A percentile compares a stretch with the other conserved stretches of the same genome.
Conservation (phyloP, 1,284 basidiomycete genomes). For the Apiotrichum akiyoshidainum region DNA sequence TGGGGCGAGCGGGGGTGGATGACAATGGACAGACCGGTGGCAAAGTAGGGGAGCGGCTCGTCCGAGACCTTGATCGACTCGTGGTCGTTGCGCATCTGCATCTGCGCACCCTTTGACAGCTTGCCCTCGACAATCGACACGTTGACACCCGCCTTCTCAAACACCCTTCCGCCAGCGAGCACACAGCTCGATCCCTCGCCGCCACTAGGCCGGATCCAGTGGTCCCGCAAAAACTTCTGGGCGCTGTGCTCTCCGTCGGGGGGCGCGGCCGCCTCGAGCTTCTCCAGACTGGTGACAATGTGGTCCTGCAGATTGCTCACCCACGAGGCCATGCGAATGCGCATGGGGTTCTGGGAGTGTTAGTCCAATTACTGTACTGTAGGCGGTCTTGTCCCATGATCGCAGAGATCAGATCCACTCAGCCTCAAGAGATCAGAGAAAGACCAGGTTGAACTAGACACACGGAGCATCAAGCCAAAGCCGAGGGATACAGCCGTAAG, state of each 20-base stretch:
- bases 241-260: conserved; percentile 45
- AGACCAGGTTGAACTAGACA: background rate
- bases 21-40: conserved; percentile 85
- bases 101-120: conserved; percentile 81
- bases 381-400: no score
- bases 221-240: conserved; percentile 72
- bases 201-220: conserved; percentile 74
- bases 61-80: conserved; percentile 62
- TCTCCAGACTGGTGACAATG: conserved; percentile 76
- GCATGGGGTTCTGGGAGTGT: conserved; percentile 60
- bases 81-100: conserved; percentile 93
- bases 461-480: conserved; percentile 19
- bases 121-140: conserved; percentile 87
- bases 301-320: conserved; percentile 74
- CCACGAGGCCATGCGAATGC: conserved; percentile 73
- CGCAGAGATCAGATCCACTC: no score
- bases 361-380: background rate
- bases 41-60: conserved; percentile 80
- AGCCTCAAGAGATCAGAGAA: background rate
- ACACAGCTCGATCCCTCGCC: conserved; percentile 87
- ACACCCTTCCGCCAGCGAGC: conserved; percentile 66
- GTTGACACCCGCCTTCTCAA: conserved; percentile 97
- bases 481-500: conserved; percentile 7
- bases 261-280: conserved; percentile 65
- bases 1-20: conserved; percentile 91